Base-by-base conservation (phyloP, 106 monocot genomes). In the Acorus calamus region DNA sequence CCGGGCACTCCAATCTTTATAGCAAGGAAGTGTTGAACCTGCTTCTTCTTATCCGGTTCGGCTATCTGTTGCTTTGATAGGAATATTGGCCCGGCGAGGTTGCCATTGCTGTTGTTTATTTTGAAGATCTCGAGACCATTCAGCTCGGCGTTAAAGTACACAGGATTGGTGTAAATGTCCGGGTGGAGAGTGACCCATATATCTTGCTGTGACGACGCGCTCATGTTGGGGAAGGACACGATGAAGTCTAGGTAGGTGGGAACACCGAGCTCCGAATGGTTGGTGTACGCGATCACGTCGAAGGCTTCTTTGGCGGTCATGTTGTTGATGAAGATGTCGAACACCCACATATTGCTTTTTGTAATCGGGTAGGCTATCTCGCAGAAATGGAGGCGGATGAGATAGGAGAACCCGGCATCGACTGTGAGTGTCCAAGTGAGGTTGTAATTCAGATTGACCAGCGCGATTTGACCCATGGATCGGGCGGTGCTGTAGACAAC, bases 291-390 rank as follows among this genome's bases (percentile, higher is more conserved):
- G 0, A 28, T 28, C 28, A 28, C 28, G 28, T 28, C 28, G 28
- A 28, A 28, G 28, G 28, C 28, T 28, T 28, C 28, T 6, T 1
- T 8, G n/a, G 53, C 65, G 0, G 52, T 53, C 28, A 9, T 2
- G 65, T 66, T 66, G 65, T 54, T 66, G 65, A 66, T 54, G 42
- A 9, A 65, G 6, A 65, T 65, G 10, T 52, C 7, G 51, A 65
- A 65, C 8, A 53, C 65, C 65, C 51, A 53, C 65, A 12, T 8
- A 9, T 52, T 53, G 6, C 0, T 13, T 52, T 65, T 52, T 14
- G 65, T 65, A 0, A 65, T 53, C 3, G 7, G 65, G 44, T 54
- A 43, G 41, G 52, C 2, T 5, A 53, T 65, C 53, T 65, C 53
- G 45, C 65, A 65, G 65, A 65, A 65, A 14, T 65, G 65, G 8